phyloP scores from a whole-genome alignment of 441 rosid species.

The Adansonia rubrostipa region DNA sequence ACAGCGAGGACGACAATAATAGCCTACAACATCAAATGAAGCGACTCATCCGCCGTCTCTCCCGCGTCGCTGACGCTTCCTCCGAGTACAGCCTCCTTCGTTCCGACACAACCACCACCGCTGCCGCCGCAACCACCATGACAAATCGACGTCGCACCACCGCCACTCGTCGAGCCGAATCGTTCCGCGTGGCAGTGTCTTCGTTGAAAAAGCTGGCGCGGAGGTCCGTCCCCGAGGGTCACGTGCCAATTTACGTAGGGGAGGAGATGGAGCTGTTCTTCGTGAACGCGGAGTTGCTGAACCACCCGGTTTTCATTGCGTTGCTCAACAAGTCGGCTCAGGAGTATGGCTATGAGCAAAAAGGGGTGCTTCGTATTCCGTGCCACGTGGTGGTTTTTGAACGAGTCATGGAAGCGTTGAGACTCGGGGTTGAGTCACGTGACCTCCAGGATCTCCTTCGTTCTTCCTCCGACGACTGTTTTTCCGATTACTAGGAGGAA shows the following conservation, averaged over 20 bases:
- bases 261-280: constrained; percentile 88
- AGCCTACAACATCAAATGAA: constrained; percentile 48
- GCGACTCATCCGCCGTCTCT: constrained; percentile 74
- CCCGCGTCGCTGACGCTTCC: constrained; percentile 74
- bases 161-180: constrained; percentile 15
- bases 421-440: constrained; percentile 53
- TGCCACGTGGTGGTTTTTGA: constrained; percentile 78
- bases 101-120: constrained; percentile 31
- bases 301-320: constrained; percentile 78
- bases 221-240: constrained; percentile 68
- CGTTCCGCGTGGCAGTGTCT: constrained; percentile 19
- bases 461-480: constrained; percentile 37
- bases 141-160: background rate
- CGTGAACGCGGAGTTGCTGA: constrained; percentile 80
- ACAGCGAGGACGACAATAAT: background rate
- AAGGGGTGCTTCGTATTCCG: constrained; percentile 86
- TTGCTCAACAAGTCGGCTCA: constrained; percentile 82
- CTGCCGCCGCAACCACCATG: too few species aligned
- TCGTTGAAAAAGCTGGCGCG: constrained; percentile 29
- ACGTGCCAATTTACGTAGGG: constrained; percentile 88
- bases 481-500: background rate
- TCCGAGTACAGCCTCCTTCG: constrained; percentile 63
- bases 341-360: constrained; percentile 90
- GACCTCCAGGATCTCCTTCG: constrained; percentile 50
- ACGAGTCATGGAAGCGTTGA: constrained; percentile 59